Base-by-base conservation (phyloP, 345 rosid species). In the Populus tremula region DNA sequence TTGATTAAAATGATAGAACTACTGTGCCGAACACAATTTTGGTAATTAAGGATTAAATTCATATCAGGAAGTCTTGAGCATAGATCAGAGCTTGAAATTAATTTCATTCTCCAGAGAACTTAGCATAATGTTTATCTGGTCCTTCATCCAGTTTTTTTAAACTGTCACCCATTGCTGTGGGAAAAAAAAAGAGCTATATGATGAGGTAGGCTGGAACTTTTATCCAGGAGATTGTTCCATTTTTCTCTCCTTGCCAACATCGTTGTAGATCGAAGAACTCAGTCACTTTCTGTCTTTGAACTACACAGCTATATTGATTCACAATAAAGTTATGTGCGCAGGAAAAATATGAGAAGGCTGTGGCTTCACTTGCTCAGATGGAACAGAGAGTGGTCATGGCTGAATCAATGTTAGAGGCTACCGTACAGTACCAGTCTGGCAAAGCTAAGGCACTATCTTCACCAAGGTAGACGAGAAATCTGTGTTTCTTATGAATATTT, bases 351-450 rank as follows among this genome's bases (percentile, higher is more conserved):
- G 99, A 93, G 76, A 89, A 88, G 85, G 91, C 93, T 79, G 76
- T 80, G 81, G 83, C 86, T 76, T 84, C 89, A 59, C 74, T 93
- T 69, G 86, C 91, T 81, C 87, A 88, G 76, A 89, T 93, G 97
- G 94, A 93, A 83, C 87, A 93, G 88, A 88, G 94, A 87, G 89
- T 87, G 29, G 90, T 92, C 72, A 86, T 93, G 89, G 99, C 98
- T 79, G 99, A 96, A 81, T 87, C 98, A 67, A 89, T 89, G 74
- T 81, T 96, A 77, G 96, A 93, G 87, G 99, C 99, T 80, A 96
- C 98, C 45, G 27, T 88, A 83, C 91, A 92, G 74, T 92, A 91
- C 82, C 89, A 92, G 81, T 81, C 89, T 80, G 96, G 98, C 76
- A 91, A 93, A 86, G 77, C 85, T 69, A 96, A 87, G 86, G 94